Evolutionary conservation across 179 eudicot species (phyloP).

Genomic region (Sideroxylon spinosum): DNA sequence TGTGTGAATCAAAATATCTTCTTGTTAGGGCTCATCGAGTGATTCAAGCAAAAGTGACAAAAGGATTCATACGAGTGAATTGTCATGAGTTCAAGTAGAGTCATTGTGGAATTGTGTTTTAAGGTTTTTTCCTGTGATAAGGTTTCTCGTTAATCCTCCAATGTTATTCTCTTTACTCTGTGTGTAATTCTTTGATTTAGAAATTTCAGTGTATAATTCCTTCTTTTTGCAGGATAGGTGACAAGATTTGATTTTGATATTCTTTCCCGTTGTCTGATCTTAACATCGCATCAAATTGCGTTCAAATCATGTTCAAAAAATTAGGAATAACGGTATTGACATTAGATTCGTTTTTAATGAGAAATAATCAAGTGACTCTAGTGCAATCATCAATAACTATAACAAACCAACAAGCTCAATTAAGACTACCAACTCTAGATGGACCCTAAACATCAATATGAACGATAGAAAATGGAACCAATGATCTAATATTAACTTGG

Average conservation of each 20-base stretch:
- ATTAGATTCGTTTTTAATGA: neutral
- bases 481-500: neutral
- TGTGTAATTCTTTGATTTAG: no score
- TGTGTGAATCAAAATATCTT: no score
- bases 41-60: no score
- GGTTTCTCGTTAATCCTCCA: no score
- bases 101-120: no score
- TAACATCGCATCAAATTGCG: neutral
- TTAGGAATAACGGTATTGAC: neutral
- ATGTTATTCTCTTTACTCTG: no score
- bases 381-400: conserved; percentile 20
- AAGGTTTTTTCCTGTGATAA: no score
- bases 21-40: no score
- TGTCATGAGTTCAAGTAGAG: no score
- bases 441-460: conserved; percentile 19
- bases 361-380: conserved; percentile 3
- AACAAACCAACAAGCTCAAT: conserved; percentile 17
- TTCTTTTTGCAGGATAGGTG: neutral
- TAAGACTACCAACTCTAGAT: conserved; percentile 1
- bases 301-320: neutral
- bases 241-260: conserved; percentile 6
- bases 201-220: neutral
- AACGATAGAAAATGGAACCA: neutral
- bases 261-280: conserved; percentile 14
- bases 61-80: no score